Evolutionary conservation across 192 early-diverging fungal genomes (phyloP).

Genomic region (Rhizophagus prolifer): DNA sequence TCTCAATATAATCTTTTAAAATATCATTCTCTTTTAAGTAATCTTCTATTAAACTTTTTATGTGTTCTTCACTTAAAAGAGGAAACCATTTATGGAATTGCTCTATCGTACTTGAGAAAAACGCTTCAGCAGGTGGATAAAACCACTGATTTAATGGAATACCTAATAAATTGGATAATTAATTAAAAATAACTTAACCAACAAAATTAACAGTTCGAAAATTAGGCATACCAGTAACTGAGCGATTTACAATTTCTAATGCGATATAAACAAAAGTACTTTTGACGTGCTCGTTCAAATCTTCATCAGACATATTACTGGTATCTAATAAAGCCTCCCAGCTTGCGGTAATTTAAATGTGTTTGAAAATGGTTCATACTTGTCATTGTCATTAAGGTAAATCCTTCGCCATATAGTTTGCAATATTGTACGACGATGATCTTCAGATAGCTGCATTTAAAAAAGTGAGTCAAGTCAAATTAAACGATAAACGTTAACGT

Average conservation of each 20-base stretch:
- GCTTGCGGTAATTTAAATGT: not conserved
- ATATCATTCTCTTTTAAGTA: constrained; percentile 3
- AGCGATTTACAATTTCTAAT: not conserved
- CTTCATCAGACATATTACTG: constrained; percentile 23
- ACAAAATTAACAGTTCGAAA: not conserved
- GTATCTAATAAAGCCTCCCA: constrained; percentile 19
- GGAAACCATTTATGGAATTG: constrained; percentile 12
- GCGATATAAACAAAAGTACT: constrained; percentile 3
- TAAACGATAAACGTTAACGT: not conserved
- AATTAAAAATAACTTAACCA: not conserved
- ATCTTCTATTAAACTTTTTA: constrained; percentile 4
- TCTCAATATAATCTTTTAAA: not conserved
- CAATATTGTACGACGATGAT: constrained; percentile 4
- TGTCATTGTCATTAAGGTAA: constrained; percentile 15
- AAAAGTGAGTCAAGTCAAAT: not conserved
- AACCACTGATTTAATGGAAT: constrained; percentile 20
- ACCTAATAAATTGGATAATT: not conserved
- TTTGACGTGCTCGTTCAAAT: not conserved
- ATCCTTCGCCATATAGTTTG: constrained; percentile 25
- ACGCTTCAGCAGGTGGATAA: not conserved
- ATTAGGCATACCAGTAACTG: not conserved
- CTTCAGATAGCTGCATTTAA: constrained; percentile 2
- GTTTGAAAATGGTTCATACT: not conserved
- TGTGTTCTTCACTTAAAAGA: not conserved
- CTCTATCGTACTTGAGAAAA: constrained; percentile 16